Conservation (phyloP, 148 eudicot genomes). For the Spergularia bocconei region DNA sequence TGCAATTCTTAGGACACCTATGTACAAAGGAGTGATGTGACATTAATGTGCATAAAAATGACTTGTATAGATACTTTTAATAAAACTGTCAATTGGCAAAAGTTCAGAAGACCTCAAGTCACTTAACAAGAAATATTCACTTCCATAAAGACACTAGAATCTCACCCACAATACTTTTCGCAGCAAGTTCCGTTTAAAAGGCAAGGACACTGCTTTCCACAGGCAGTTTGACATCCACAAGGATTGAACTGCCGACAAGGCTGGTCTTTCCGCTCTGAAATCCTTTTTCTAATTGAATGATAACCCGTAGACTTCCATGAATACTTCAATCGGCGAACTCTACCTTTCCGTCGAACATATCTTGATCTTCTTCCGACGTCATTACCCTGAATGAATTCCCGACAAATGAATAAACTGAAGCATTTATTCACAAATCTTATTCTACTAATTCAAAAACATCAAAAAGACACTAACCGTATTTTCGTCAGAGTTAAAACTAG, state of each 20-base stretch:
- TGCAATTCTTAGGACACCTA: conserved; percentile 95
- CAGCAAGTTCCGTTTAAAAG: conserved; percentile 90
- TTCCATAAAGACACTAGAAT: background rate
- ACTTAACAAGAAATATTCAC: conserved; percentile 1
- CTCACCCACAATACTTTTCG: conserved; percentile 99
- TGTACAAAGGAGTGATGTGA: conserved; percentile 12
- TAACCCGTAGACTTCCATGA: conserved; percentile 92
- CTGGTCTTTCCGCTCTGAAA: conserved; percentile 88
- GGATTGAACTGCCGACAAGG: conserved; percentile 95
- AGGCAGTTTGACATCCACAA: conserved; percentile 87
- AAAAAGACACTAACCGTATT: conserved; percentile 39
- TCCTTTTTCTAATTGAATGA: conserved; percentile 80
- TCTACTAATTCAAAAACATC: background rate
- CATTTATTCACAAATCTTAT: background rate
- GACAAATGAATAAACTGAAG: background rate
- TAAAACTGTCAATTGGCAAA: background rate
- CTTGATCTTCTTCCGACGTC: conserved; percentile 75
- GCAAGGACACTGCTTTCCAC: conserved; percentile 94
- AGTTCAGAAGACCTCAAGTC: background rate
- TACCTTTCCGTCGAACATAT: conserved; percentile 86
- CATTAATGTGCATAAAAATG: conserved; percentile 1
- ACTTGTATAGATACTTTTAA: background rate
- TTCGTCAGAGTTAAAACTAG: conserved; percentile 51
- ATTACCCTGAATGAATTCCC: conserved; percentile 49
- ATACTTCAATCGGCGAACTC: conserved; percentile 95